Evolutionary conservation across 768 basidiomycete species (phyloP), one percentile per base, ranked within the genome.

Genomic region (Termitomyces sp.): DNA sequence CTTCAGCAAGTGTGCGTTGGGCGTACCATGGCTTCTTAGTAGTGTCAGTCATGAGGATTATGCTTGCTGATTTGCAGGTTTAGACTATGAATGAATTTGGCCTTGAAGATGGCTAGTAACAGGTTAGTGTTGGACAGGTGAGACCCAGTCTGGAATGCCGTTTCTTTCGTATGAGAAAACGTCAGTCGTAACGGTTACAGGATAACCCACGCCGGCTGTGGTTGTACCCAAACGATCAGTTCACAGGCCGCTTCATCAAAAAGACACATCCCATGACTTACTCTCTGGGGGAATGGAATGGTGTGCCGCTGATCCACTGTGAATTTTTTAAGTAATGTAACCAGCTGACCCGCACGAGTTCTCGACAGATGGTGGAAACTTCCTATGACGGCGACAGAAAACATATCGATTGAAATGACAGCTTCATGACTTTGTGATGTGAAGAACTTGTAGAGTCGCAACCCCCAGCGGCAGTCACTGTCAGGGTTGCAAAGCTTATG

Each of bases 1-100:
- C 44, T 58, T 61, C 57, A 31, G 32, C 25, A 34, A 61, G 44
- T 21, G 60, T 55, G 17, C 60, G 60, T 29, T 61, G 57, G 4
- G 60, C 53, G 21, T 58, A 55, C 60, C 60, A 61, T 16, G 48
- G 48, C 19, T 42, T 45, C 45, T 52, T 34, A 27, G 8, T 40
- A n/a, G 53, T 17, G 35, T 29, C 16, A 12, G 53, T 12, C 60
- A 61, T 58, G n/a, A n/a, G n/a, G 38, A 16, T 48, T 2, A 21
- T 47, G 37, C 29, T 35, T 40, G 25, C 16, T 53, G 17, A 45
- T 19, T 9, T 54, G 21, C 7, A 29, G 29, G 29, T 29, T 29
- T 29, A 4, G 29, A 29, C 48, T 37, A 31, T n/a, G 21, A 53
- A 42, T 23, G 6, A 41, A 19, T 37, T 52, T 12, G 10, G 29